A percentile compares a stretch with the other conserved stretches of the same genome.
These are phyloP conservation scores for Porphyrellus cyaneotinctus DNA, from an alignment of 768 basidiomycete genomes.

Conservation along the genomic window DNA sequence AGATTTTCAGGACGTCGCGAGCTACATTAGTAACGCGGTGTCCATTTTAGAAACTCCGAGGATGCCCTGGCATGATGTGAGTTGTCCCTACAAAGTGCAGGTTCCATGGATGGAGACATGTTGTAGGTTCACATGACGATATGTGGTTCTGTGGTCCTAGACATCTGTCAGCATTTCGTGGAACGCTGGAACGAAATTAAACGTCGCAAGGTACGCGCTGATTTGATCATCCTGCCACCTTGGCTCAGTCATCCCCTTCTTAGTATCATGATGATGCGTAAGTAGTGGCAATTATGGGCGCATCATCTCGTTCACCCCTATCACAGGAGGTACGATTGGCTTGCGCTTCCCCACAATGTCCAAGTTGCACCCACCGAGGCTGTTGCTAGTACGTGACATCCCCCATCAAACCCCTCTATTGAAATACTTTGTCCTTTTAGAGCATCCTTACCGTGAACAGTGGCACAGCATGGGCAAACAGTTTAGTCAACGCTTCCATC, in stretches of 20 bases:
- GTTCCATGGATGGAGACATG: background rate
- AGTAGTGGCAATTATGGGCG: conserved; percentile 19
- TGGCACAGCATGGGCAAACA: conserved; percentile 55
- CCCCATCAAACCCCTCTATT: background rate
- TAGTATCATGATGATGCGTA: conserved; percentile 43
- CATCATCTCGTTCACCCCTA: conserved; percentile 5
- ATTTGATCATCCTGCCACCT: background rate
- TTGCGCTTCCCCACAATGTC: conserved; percentile 76
- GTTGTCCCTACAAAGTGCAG: conserved; percentile 24
- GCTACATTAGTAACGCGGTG: conserved; percentile 68
- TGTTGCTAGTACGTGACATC: conserved; percentile 46
- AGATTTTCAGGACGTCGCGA: conserved; percentile 81
- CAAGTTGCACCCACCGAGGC: conserved; percentile 60
- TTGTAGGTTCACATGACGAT: conserved; percentile 79
- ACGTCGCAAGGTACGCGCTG: conserved; percentile 59
- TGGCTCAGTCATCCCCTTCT: conserved; percentile 3
- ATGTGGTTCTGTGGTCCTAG: conserved; percentile 76
- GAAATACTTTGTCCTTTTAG: conserved; percentile 18
- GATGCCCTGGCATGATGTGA: conserved; percentile 96
- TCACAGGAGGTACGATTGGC: conserved; percentile 54
- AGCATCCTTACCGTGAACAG: conserved; percentile 63
- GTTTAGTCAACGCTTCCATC: conserved; percentile 67
- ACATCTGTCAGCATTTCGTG: conserved; percentile 88
- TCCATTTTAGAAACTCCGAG: conserved; percentile 64
- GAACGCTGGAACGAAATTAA: conserved; percentile 93